phyloP scores from a whole-genome alignment of 1,284 basidiomycete species.

The Porogramme epimiltina region DNA sequence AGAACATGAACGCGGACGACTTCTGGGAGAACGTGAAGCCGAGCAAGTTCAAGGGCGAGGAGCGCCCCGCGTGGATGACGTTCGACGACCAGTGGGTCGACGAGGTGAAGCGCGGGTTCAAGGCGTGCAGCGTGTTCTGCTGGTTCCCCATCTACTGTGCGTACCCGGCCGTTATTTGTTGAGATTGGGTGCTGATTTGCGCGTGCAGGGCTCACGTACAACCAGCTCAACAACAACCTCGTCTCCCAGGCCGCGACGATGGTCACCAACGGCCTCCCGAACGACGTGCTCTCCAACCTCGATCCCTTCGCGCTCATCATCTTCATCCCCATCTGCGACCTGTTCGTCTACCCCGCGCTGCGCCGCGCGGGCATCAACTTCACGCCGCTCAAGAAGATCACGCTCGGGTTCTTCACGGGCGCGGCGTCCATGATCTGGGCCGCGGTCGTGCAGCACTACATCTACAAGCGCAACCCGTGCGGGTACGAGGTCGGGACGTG shows the following conservation, averaged over 20 bases:
- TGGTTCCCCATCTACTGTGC: conserved; percentile 77
- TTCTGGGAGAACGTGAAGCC: conserved; percentile 87
- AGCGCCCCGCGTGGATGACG: conserved; percentile 67
- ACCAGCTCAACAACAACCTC: conserved; percentile 80
- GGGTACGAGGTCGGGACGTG: conserved; percentile 58
- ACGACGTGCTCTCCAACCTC: conserved; percentile 81
- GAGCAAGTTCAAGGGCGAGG: conserved; percentile 43
- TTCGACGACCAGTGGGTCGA: conserved; percentile 83
- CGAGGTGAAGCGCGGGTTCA: conserved; percentile 80
- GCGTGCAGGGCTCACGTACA: conserved; percentile 69
- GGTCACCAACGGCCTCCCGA: conserved; percentile 74
- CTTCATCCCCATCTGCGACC: conserved; percentile 73
- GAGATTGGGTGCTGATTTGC: not conserved
- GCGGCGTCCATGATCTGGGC: conserved; percentile 65
- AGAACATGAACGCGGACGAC: conserved; percentile 55
- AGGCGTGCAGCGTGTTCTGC: conserved; percentile 83
- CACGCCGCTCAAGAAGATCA: conserved; percentile 74
- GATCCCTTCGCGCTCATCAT: conserved; percentile 78
- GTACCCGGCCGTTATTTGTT: conserved; percentile 23
- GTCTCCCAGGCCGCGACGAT: conserved; percentile 77
- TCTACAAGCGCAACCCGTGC: conserved; percentile 78
- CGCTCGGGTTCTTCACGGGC: conserved; percentile 71
- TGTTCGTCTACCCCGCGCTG: conserved; percentile 73
- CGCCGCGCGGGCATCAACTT: conserved; percentile 69
- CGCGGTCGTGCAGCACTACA: conserved; percentile 73